Conservation (phyloP, 257 asterid genomes). For the Solanum dulcamara region DNA sequence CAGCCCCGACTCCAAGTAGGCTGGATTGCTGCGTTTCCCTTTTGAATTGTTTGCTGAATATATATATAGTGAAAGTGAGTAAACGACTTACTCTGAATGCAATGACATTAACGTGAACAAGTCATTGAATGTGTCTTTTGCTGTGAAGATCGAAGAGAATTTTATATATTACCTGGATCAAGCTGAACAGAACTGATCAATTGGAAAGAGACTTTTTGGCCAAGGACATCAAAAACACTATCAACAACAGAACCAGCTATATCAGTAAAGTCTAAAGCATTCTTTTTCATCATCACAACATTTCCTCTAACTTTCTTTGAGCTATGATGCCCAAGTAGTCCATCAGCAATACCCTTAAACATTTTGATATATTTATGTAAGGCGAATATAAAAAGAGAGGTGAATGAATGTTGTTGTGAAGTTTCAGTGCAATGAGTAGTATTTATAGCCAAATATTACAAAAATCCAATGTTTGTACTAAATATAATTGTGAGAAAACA, state of each 20-base stretch:
- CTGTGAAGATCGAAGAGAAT: too few species aligned
- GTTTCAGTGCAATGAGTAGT: not conserved
- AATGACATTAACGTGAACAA: too few species aligned
- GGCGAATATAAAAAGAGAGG: not conserved
- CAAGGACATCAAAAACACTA: too few species aligned
- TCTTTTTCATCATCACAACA: not conserved
- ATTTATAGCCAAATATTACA: not conserved
- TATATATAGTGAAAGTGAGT: too few species aligned
- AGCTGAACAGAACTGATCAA: too few species aligned
- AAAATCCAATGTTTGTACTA: too few species aligned
- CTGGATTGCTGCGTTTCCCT: conserved; percentile 11
- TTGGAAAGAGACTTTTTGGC: not conserved
- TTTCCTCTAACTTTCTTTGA: not conserved
- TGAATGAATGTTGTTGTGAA: not conserved
- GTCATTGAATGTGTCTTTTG: too few species aligned
- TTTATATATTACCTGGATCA: too few species aligned
- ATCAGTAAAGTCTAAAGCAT: not conserved
- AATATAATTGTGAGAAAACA: not conserved
- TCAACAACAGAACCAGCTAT: too few species aligned
- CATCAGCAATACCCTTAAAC: not conserved
- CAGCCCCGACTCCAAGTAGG: conserved; percentile 8
- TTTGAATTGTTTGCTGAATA: not conserved
- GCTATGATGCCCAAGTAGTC: not conserved
- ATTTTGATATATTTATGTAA: too few species aligned
- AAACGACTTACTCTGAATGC: too few species aligned